Evolutionary conservation across 148 eudicot genomes (phyloP), one percentile per base, ranked within the genome.

Genomic region (Vaccinium corymbosum): DNA sequence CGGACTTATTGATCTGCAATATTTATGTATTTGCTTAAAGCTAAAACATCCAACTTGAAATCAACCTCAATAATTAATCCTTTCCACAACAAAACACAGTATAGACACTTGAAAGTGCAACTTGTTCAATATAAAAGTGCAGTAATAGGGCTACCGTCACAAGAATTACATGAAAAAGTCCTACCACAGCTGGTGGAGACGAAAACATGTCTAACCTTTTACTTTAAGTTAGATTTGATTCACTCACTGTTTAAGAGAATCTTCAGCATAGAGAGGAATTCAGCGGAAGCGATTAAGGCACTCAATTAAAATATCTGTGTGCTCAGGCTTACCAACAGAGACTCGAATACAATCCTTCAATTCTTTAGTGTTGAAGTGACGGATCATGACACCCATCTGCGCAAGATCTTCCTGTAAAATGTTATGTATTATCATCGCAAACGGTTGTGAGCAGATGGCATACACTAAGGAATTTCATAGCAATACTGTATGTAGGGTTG

Each of bases 241-340:
- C 46, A 27, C 38, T 68, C 57, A 50, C 35, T 19, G 16, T 32
- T 35, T 5, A 35, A 55, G 35, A 38, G 64, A 82, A 53, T 51
- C n/a, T 53, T 71, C 14, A 68, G 27, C 35, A 35, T 27, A 19
- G 48, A 20, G 4, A 38, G 32, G 27, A 76, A 38, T 8, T 91
- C 87, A 95, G 49, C 59, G 77, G 48, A 92, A 64, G 56, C 81
- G 66, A 62, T 83, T 90, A 48, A 94, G 92, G 85, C 99, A 86
- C 38, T 90, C 80, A 95, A 97, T 97, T 42, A 97, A 87, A n/a
- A 90, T 92, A 61, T 92, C 93, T 32, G 99, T 94, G 79, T 94
- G 99, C 89, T 97, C 99, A 16, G 98, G 98, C 89, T 97, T 97
- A 74, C 99, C 99, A 61, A 94, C 99, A 29, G 98, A 97, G 19